Percentiles rank a stretch among this genome's conserved stretches.
Conservation (phyloP, 768 basidiomycete genomes). For the Suillus alpinus region DNA sequence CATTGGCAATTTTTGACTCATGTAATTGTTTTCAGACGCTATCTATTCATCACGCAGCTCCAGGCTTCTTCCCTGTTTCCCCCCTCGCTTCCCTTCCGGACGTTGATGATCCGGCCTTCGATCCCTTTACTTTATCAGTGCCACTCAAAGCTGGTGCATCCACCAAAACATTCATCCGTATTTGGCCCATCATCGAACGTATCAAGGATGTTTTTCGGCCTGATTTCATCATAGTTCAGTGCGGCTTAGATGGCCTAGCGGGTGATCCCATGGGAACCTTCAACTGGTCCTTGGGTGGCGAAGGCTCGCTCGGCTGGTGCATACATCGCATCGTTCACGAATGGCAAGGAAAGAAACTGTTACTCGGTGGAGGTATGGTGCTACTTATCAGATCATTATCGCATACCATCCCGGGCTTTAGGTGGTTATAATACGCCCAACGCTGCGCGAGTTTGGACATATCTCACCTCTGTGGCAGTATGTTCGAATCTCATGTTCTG, state of each 20-base stretch:
- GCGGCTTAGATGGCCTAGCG: conserved; percentile 83
- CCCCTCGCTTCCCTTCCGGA: conserved; percentile 46
- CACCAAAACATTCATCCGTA: conserved; percentile 51
- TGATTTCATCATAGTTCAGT: conserved; percentile 79
- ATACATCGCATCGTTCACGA: conserved; percentile 45
- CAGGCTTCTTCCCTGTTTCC: conserved; percentile 81
- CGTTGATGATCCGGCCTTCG: conserved; percentile 30
- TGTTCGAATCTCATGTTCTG: conserved; percentile 23
- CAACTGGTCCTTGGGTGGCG: conserved; percentile 62
- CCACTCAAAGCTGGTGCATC: conserved; percentile 77
- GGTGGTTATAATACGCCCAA: conserved; percentile 87
- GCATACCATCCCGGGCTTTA: conserved; percentile 23
- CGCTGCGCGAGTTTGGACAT: conserved; percentile 84
- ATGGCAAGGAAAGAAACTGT: conserved; percentile 61
- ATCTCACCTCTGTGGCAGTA: conserved; percentile 74
- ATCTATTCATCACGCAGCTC: conserved; percentile 80
- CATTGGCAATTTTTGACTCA: background rate
- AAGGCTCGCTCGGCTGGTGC: conserved; percentile 72
- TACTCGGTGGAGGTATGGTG: conserved; percentile 73
- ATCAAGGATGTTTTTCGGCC: conserved; percentile 64
- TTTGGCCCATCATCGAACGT: conserved; percentile 65
- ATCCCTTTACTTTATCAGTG: conserved; percentile 74
- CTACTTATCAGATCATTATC: background rate
- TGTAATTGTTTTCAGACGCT: conserved; percentile 51
- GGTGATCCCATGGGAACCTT: conserved; percentile 77